These are phyloP conservation scores for Arbutus unedo DNA, from an alignment of 148 eudicot genomes.

Conservation along the genomic window DNA sequence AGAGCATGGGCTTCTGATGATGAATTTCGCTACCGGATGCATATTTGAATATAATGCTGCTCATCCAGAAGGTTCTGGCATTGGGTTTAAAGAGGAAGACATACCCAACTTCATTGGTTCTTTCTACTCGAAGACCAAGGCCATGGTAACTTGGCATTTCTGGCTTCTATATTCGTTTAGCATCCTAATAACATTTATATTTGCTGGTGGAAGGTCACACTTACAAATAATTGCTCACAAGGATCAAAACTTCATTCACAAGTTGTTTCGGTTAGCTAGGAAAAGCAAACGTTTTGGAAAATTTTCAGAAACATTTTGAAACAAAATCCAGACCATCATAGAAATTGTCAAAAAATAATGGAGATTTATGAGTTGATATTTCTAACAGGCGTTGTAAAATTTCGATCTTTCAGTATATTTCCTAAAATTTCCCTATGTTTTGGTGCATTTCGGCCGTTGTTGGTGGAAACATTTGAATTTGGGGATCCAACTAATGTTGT, in stretches of 20 bases:
- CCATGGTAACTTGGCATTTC: slow-evolving; percentile 45
- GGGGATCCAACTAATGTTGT: background rate
- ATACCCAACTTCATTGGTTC: slow-evolving; percentile 63
- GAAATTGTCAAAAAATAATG: background rate
- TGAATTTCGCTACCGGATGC: slow-evolving; percentile 72
- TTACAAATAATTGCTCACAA: background rate
- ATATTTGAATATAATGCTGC: slow-evolving; percentile 59
- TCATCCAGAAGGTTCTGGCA: slow-evolving; percentile 63
- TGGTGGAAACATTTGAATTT: background rate
- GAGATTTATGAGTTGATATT: background rate
- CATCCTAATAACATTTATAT: background rate
- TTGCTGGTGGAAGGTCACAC: background rate
- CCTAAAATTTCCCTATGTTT: background rate
- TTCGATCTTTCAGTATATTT: background rate
- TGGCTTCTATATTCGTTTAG: background rate
- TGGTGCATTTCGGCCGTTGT: background rate
- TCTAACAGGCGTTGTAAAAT: background rate
- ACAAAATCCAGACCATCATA: background rate
- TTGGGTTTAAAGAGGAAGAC: slow-evolving; percentile 67
- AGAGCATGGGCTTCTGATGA: slow-evolving; percentile 54
- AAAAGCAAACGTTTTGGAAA: background rate
- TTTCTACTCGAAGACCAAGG: slow-evolving; percentile 69
- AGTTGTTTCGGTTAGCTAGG: background rate
- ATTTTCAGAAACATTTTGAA: background rate
- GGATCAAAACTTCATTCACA: background rate